phyloP scores from a whole-genome alignment of 169 alveolate species.

The Cryptosporidium muris region DNA sequence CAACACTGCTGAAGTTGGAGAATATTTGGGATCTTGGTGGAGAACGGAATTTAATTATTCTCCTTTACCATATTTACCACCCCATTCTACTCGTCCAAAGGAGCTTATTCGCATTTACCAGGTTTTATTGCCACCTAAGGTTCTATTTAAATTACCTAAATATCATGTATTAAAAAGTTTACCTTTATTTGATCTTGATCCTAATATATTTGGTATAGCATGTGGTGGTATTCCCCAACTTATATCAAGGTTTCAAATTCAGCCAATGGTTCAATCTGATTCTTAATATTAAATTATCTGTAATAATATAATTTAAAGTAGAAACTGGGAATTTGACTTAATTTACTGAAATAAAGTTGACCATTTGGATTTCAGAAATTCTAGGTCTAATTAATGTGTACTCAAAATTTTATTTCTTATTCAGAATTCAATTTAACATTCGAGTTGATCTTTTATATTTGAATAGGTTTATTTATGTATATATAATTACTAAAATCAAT shows the following conservation, averaged over 20 bases:
- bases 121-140: conserved; percentile 75
- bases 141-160: conserved; percentile 73
- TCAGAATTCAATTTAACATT: too few species aligned
- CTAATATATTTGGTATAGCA: conserved; percentile 74
- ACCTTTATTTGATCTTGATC: conserved; percentile 75
- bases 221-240: conserved; percentile 76
- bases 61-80: conserved; percentile 77
- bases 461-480: too few species aligned
- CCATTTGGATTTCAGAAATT: too few species aligned
- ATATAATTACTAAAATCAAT: too few species aligned
- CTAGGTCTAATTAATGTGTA: too few species aligned
- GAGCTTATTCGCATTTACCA: conserved; percentile 76
- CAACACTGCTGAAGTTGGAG: conserved; percentile 75
- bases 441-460: too few species aligned
- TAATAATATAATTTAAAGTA: too few species aligned
- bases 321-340: too few species aligned
- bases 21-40: conserved; percentile 80
- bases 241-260: conserved; percentile 76
- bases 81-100: conserved; percentile 79
- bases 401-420: background rate
- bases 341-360: too few species aligned
- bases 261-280: conserved; percentile 73
- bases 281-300: conserved; percentile 1
- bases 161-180: conserved; percentile 73
- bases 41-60: conserved; percentile 74